A percentile compares a stretch with the other conserved stretches of the same genome.
Evolutionary conservation across 768 basidiomycete species (phyloP).

Genomic region (Scleroderma bovista): DNA sequence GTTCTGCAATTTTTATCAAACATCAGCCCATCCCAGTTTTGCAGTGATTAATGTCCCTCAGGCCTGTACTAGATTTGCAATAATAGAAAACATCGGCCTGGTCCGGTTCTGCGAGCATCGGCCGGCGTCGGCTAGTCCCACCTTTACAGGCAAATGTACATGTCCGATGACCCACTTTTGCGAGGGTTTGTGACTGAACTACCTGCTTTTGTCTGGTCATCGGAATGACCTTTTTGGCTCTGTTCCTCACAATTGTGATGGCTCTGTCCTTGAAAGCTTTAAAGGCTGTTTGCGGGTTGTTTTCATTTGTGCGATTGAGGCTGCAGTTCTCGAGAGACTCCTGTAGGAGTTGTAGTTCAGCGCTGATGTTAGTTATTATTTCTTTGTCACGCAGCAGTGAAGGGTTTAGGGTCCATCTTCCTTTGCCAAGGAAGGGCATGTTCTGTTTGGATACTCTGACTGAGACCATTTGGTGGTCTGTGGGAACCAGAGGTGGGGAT

Average conservation of each 20-base stretch:
- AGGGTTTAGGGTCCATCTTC: slow-evolving; percentile 4
- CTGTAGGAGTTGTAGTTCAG: not conserved
- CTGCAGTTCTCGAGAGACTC: not conserved
- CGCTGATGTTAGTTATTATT: not conserved
- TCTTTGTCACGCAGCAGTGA: slow-evolving; percentile 4
- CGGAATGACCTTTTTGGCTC: not conserved
- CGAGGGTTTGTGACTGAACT: too few relatives aligned
- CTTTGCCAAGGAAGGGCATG: slow-evolving; percentile 9
- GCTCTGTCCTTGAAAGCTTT: not conserved
- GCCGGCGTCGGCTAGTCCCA: too few relatives aligned
- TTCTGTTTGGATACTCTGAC: not conserved
- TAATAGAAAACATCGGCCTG: too few relatives aligned
- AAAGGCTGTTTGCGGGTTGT: not conserved
- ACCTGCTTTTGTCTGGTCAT: slow-evolving; percentile 6
- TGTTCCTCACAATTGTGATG: not conserved
- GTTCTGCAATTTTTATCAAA: too few relatives aligned
- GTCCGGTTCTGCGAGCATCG: too few relatives aligned
- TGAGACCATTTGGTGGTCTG: slow-evolving; percentile 9
- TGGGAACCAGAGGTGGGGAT: not conserved
- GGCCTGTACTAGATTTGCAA: too few relatives aligned
- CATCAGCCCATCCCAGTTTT: too few relatives aligned
- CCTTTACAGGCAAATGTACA: too few relatives aligned
- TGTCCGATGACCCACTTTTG: too few relatives aligned
- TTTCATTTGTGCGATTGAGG: not conserved
- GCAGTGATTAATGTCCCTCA: too few relatives aligned